These are phyloP conservation scores for Pistacia integerrima DNA, from an alignment of 345 rosid species.

Conservation along the genomic window DNA sequence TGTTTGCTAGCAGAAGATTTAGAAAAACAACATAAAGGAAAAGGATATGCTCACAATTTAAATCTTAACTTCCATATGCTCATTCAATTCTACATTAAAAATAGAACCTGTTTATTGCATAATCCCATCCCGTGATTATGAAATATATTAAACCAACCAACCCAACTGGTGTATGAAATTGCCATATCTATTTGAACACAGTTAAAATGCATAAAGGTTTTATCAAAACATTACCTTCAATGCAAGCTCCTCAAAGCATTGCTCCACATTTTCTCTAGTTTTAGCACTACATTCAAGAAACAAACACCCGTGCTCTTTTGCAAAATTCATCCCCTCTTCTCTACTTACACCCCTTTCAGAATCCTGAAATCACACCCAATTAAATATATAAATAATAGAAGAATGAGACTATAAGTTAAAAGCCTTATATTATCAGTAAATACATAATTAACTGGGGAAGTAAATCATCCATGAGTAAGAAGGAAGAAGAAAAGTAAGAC, in stretches of 20 bases:
- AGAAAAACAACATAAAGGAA: too few relatives aligned
- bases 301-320: conserved; percentile 68
- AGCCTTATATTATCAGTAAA: background rate
- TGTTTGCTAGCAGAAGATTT: too few relatives aligned
- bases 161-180: too few relatives aligned
- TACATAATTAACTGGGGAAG: background rate
- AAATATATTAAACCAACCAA: too few relatives aligned
- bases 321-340: conserved; percentile 83
- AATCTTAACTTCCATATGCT: too few relatives aligned
- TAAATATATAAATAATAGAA: background rate
- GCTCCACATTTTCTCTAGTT: conserved; percentile 84
- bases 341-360: conserved; percentile 83
- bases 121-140: background rate
- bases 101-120: too few relatives aligned
- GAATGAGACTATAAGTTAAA: background rate
- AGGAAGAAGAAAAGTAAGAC: background rate
- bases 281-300: conserved; percentile 93
- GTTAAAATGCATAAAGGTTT: background rate
- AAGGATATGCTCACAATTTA: too few relatives aligned
- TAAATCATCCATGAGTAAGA: background rate
- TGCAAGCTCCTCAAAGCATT: conserved; percentile 91
- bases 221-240: conserved; percentile 53
- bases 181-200: background rate
- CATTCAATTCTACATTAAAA: too few relatives aligned
- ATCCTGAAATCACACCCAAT: conserved; percentile 51